Percentiles rank a stretch among this genome's conserved stretches.
phyloP scores from a whole-genome alignment of 129 eudicot species.

The Oenanthe sinensis region DNA sequence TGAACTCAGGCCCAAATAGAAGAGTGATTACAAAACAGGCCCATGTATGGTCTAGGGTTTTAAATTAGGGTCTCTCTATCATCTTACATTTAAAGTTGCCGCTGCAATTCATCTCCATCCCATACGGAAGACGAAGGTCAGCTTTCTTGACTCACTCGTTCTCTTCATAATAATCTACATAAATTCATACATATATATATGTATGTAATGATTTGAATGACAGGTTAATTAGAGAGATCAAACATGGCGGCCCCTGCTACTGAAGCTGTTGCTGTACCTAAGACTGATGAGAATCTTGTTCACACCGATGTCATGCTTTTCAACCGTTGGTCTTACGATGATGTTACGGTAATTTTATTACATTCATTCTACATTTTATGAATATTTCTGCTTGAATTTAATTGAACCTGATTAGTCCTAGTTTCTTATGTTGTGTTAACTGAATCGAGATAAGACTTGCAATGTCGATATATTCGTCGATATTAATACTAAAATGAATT shows the following conservation, averaged over 20 bases:
- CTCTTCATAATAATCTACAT: no score
- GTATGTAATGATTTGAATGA: not conserved
- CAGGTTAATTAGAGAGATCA: constrained; percentile 10
- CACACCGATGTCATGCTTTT: constrained; percentile 48
- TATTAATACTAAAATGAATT: no score
- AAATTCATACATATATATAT: no score
- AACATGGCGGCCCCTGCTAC: constrained; percentile 2
- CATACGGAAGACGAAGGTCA: not conserved
- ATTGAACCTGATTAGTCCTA: no score
- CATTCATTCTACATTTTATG: not conserved
- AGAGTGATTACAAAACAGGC: not conserved
- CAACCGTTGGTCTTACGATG: constrained; percentile 70
- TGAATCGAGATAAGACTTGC: not conserved
- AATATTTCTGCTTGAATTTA: no score
- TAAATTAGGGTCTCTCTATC: not conserved
- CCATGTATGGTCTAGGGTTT: not conserved
- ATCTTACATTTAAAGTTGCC: not conserved
- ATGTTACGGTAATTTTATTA: constrained; percentile 39
- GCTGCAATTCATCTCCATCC: not conserved
- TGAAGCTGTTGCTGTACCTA: not conserved
- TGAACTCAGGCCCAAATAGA: not conserved
- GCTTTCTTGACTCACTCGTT: not conserved
- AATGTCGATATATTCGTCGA: no score
- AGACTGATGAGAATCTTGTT: not conserved
- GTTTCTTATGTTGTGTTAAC: not conserved